These are phyloP conservation scores for Avena eriantha DNA, from an alignment of 176 grass and related monocot species.

Conservation along the genomic window DNA sequence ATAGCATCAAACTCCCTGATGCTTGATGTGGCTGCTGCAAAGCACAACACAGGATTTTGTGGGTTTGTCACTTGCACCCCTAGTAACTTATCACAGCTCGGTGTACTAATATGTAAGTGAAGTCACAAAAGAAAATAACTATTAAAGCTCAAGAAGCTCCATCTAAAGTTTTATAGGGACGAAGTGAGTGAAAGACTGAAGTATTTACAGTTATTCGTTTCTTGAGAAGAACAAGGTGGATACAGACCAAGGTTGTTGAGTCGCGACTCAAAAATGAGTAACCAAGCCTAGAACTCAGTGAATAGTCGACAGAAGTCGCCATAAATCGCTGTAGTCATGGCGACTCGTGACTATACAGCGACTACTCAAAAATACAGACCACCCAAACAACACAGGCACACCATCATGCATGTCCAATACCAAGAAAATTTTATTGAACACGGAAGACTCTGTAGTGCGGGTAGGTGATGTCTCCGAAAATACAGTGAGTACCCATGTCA, in stretches of 20 bases:
- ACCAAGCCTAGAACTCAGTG: no score
- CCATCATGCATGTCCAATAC: not conserved
- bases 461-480: not conserved
- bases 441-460: not conserved
- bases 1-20: not conserved
- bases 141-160: not conserved
- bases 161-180: not conserved
- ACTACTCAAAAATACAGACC: not conserved
- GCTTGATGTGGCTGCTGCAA: not conserved
- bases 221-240: not conserved
- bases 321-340: no score
- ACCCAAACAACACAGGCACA: not conserved
- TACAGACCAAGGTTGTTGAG: no score
- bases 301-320: no score
- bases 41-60: not conserved
- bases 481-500: not conserved
- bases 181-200: not conserved
- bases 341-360: no score
- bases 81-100: not conserved
- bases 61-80: not conserved
- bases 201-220: not conserved
- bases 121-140: not conserved
- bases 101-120: not conserved
- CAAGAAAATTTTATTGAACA: not conserved
- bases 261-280: no score